Evolutionary conservation across 495 filamentous ascomycete species (phyloP).

Genomic region (Penicillium canariense): DNA sequence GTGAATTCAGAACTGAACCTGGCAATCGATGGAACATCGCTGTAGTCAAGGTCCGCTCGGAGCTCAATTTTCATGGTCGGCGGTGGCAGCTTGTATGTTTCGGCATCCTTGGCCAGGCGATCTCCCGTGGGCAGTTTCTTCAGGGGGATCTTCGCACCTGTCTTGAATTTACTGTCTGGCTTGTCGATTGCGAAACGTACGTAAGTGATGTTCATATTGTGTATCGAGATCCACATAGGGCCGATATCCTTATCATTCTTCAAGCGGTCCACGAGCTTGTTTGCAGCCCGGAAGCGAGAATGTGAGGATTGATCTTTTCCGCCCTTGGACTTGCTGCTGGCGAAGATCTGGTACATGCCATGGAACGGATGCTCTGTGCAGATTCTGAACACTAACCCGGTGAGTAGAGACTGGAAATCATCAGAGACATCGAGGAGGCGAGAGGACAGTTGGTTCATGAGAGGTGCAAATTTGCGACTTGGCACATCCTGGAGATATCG

Average conservation of each 20-base stretch:
- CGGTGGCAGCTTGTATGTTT: constrained; percentile 70
- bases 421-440: constrained; percentile 68
- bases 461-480: constrained; percentile 82
- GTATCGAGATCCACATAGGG: constrained; percentile 61
- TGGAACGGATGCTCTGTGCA: constrained; percentile 93
- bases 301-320: constrained; percentile 69
- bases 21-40: constrained; percentile 63
- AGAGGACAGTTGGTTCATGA: constrained; percentile 96
- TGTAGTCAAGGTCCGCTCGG: constrained; percentile 72
- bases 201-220: constrained; percentile 71
- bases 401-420: constrained; percentile 74
- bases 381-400: constrained; percentile 69
- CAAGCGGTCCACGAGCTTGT: constrained; percentile 59
- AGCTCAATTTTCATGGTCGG: constrained; percentile 85
- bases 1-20: constrained; percentile 69
- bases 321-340: constrained; percentile 63
- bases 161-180: constrained; percentile 59
- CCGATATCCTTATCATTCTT: constrained; percentile 45
- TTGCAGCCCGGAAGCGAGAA: constrained; percentile 70
- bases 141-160: constrained; percentile 61
- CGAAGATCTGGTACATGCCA: constrained; percentile 92
- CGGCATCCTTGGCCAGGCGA: constrained; percentile 53
- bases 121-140: constrained; percentile 56
- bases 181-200: constrained; percentile 67
- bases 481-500: constrained; percentile 69